Conservation (phyloP, 1,284 basidiomycete species). For the Cutaneotrichosporon sp. region DNA sequence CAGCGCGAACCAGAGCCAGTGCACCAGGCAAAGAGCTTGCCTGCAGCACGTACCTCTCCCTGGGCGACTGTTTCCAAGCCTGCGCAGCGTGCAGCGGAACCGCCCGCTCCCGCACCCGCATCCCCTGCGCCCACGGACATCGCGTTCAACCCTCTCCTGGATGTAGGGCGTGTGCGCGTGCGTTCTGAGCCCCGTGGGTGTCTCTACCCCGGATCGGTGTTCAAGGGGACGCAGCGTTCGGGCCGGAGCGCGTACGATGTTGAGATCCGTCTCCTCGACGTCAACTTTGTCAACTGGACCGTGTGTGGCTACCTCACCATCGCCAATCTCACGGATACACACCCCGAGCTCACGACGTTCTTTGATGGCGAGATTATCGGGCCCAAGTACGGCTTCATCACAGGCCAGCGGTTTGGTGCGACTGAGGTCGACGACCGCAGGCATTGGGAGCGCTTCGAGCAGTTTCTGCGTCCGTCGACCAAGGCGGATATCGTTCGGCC, state of each 20-base stretch:
- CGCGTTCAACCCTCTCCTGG: constrained; percentile 57
- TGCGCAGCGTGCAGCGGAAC: background rate
- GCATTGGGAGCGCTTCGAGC: constrained; percentile 85
- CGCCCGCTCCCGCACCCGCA: background rate
- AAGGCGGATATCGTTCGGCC: constrained; percentile 61
- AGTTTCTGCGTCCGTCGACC: constrained; percentile 66
- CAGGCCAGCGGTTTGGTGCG: constrained; percentile 71
- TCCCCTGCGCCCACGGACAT: constrained; percentile 2
- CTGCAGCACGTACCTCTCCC: constrained; percentile 25
- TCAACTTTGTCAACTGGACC: constrained; percentile 71
- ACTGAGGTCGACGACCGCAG: constrained; percentile 80
- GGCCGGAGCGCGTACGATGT: constrained; percentile 81
- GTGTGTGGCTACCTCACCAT: constrained; percentile 85
- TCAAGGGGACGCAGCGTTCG: constrained; percentile 74
- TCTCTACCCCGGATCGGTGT: constrained; percentile 71
- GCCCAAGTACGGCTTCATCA: constrained; percentile 73
- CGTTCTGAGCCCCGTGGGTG: constrained; percentile 70
- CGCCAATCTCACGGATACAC: constrained; percentile 79
- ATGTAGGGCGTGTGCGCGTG: constrained; percentile 68
- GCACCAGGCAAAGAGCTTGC: constrained; percentile 28
- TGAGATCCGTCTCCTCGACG: constrained; percentile 72
- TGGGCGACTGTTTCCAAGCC: constrained; percentile 23
- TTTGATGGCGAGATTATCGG: constrained; percentile 94
- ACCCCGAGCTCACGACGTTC: constrained; percentile 84
- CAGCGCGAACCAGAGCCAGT: background rate